Percentiles rank a stretch among this genome's conserved stretches.
These are phyloP conservation scores for Aspergillus fructus DNA, from an alignment of 2,329 filamentous ascomycete species.

Conservation along the genomic window DNA sequence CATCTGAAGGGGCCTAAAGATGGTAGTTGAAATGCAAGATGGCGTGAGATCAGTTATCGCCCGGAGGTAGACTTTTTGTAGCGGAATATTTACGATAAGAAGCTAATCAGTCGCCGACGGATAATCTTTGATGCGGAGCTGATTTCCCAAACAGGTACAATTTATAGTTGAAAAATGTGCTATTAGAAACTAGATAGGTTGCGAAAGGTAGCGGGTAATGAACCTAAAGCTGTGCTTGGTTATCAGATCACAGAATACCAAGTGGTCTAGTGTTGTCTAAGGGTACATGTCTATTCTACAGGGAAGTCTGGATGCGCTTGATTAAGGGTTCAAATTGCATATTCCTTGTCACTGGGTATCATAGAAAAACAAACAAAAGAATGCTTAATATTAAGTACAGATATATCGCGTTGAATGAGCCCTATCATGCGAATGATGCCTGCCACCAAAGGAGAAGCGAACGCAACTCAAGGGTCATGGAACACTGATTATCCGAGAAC, in stretches of 20 bases:
- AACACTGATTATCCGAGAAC: constrained; percentile 17
- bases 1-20: constrained; percentile 23
- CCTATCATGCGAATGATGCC: constrained; percentile 14
- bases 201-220: too few species aligned
- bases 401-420: constrained; percentile 3
- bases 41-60: neutral
- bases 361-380: neutral
- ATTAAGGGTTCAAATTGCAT: neutral
- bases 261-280: neutral
- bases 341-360: neutral
- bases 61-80: neutral
- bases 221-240: neutral
- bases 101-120: constrained; percentile 16
- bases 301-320: neutral
- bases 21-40: constrained; percentile 6
- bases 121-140: constrained; percentile 25
- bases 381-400: neutral
- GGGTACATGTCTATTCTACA: neutral
- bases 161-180: neutral
- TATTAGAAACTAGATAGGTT: too few species aligned
- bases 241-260: neutral
- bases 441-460: neutral
- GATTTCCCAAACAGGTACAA: neutral
- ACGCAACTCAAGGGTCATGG: constrained; percentile 15
- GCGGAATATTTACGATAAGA: constrained; percentile 18